These are phyloP conservation scores for Yamadazyma phyllophila DNA, from an alignment of 805 yeast genomes.

Conservation along the genomic window DNA sequence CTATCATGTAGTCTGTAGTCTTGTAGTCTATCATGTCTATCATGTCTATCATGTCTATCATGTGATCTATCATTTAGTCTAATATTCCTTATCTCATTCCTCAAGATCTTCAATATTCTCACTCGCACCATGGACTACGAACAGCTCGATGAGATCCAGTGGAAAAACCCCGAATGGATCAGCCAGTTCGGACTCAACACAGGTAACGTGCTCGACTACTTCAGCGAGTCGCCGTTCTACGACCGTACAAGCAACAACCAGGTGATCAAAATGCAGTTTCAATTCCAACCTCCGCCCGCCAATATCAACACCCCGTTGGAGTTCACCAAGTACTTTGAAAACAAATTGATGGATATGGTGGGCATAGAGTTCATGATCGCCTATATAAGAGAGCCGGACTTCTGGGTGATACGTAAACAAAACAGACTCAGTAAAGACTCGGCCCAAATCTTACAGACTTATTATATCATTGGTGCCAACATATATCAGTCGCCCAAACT, in stretches of 20 bases:
- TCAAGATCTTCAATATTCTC: no score
- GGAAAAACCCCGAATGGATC: slow-evolving; percentile 98
- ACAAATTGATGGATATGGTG: slow-evolving; percentile 69
- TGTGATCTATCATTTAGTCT: no score
- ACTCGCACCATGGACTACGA: slow-evolving; percentile 4
- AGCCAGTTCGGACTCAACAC: slow-evolving; percentile 83
- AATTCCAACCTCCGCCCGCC: slow-evolving; percentile 57
- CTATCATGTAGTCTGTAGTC: no score
- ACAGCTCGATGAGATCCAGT: slow-evolving; percentile 75
- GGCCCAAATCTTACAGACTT: slow-evolving; percentile 64
- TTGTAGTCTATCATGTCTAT: no score
- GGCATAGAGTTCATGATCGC: slow-evolving; percentile 85
- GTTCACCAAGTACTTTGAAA: slow-evolving; percentile 40
- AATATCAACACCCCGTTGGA: slow-evolving; percentile 25
- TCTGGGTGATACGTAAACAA: slow-evolving; percentile 90
- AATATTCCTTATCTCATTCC: no score
- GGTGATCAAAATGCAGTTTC: slow-evolving; percentile 92
- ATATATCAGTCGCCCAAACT: slow-evolving; percentile 87
- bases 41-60: no score
- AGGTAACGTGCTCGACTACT: slow-evolving; percentile 89
- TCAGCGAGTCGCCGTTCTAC: slow-evolving; percentile 91
- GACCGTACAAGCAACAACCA: slow-evolving; percentile 94
- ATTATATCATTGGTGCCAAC: slow-evolving; percentile 87
- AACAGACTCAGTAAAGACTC: slow-evolving; percentile 44
- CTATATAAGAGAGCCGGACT: slow-evolving; percentile 79